Evolutionary conservation across 345 rosid species (phyloP), one percentile per base, ranked within the genome.

Genomic region (Euphorbia pulcherrima): DNA sequence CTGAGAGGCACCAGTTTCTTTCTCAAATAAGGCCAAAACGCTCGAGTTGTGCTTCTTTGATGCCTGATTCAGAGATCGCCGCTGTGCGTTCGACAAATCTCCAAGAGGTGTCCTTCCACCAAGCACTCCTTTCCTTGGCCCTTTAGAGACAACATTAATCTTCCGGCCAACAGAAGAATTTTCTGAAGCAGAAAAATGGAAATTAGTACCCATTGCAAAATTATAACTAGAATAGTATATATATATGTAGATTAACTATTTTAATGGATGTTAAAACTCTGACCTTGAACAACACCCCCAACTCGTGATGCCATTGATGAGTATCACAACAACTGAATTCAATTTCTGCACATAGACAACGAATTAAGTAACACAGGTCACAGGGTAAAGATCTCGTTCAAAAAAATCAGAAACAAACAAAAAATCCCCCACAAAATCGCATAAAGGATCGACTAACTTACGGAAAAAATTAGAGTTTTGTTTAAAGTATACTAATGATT

Each of bases 31-130:
- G 20, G 80, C 13, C 61, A 71, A 62, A 37, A 55, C 21, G 28
- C 60, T 70, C 26, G 81, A 60, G 46, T 48, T 79, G 68, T 51
- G 80, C 66, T 79, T 80, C 70, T 80, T 81, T 18, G 78, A 53
- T 14, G 73, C 63, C 73, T 77, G 83, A 53, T 47, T 72, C 53
- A 73, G 68, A 60, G 75, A 68, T 13, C 80, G 79, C 64, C 70
- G 69, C 65, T 78, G 68, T 11, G 88, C 79, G 65, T 87, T 87
- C 16, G 89, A 85, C 72, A 87, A 62, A 61, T 87, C 89, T 46
- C 92, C 83, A 17, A 87, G 92, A 1, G 89, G 88, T 62, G 74
- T 87, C 79, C 92, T 80, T 67, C 84, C 83, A 14, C 80, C 80
- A 24, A 76, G 52, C 62, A 69, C 79, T 50, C 79, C 82, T 57